Base-by-base conservation (phyloP, 352 stramenopile genomes). In the Achlya hypogyna region DNA sequence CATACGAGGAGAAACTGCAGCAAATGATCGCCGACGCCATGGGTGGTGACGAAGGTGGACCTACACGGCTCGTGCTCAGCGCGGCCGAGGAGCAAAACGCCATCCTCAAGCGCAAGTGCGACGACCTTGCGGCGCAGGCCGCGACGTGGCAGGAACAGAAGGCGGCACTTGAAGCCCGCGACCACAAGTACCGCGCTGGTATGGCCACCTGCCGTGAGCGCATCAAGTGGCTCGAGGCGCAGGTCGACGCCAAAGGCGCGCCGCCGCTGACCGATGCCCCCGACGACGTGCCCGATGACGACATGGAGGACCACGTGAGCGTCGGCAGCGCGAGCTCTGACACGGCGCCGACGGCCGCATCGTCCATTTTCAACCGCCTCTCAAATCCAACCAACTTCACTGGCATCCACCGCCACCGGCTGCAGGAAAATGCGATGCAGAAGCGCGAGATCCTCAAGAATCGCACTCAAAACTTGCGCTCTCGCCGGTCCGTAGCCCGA, bases 381-480 rank as follows among this genome's bases (percentile, higher is more conserved):
- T 87, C 86, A 0, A 93, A 95, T 40, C 86, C 86, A 45, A 92
- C 72, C 29, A 95, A 93, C 62, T 95, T 95, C 38, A 95, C 86
- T 22, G 86, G 86, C 20, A 95, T 92, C 63, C 86, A 95, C 78
- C 92, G 92, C 72, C 91, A 92, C 51, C 84, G 86, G 4, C 79
- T 89, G 34, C 72, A 78, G 35, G 86, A 94, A 58, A 56, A 67
- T 25, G 92, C 82, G 74, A 81, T 79, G 40, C 78, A 77, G 6
- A 94, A 94, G 72, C 81, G 86, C 38, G 86, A 94, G 60, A 73
- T 93, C 51, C 42, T 94, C 9, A 85, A 94, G 54, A 84, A 74
- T 52, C 81, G 82, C 12, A 81, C 77, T 2, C 82, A 94, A 58
- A 81, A 81, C 20, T 85, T 91, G 64, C 84, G 86, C 4, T 81